Evolutionary conservation across 257 asterid species (phyloP).

Genomic region (Solanum appendiculatum): DNA sequence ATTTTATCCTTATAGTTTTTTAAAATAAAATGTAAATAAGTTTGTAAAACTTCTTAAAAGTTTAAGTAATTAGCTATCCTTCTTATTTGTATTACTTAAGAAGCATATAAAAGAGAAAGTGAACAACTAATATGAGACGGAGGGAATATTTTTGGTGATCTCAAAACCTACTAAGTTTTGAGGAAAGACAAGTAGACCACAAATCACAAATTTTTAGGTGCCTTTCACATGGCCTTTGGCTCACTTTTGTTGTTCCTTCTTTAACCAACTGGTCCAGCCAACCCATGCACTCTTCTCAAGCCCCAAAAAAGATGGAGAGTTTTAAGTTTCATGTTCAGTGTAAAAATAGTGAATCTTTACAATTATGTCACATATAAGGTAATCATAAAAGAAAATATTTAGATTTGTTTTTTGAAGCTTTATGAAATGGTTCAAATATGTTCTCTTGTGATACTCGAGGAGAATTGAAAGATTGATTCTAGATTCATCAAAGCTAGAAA

Average conservation of each 20-base stretch:
- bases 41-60: too few relatives aligned
- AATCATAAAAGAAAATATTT: too few relatives aligned
- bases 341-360: background rate
- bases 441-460: background rate
- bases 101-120: accelerated
- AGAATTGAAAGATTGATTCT: too few relatives aligned
- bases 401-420: too few relatives aligned
- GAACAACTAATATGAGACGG: accelerated
- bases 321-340: background rate
- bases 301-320: background rate
- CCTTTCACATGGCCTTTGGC: background rate
- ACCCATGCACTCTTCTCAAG: background rate
- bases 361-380: background rate
- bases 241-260: background rate
- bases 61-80: too few relatives aligned
- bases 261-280: background rate
- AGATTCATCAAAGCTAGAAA: too few relatives aligned
- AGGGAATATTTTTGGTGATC: background rate
- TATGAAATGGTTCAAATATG: background rate
- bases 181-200: background rate
- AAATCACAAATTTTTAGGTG: background rate
- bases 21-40: too few relatives aligned
- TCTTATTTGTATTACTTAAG: too few relatives aligned
- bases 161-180: background rate
- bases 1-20: too few relatives aligned